Base-by-base conservation (phyloP, 768 basidiomycete genomes). In the Pleurotus salmoneostramineus region DNA sequence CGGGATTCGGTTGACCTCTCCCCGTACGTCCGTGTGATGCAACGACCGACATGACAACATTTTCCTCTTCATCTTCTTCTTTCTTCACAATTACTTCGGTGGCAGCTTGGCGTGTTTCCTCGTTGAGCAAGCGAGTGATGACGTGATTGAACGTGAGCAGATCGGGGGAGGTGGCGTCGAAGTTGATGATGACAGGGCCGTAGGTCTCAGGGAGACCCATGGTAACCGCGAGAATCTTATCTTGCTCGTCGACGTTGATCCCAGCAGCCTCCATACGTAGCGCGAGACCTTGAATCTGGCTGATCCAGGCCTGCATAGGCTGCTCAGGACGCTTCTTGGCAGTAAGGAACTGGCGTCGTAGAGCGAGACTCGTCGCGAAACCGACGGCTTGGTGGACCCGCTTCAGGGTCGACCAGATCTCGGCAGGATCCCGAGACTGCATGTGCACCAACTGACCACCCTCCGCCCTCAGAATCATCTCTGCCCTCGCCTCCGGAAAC, bases 51-150 rank as follows among this genome's bases (percentile, higher is more conserved):
- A 50, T n/a, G n/a, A n/a, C n/a, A n/a, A n/a, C n/a, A n/a, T n/a
- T 11, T 8, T 17, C 49, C 12, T 27, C 27, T 31, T 50, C 31
- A 5, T 6, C 2, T 50, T 27, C 27, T 35, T 51, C 50, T 35
- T 51, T 35, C 34, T 51, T 51, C 33, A 51, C 50, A 5, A 14
- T 14, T 8, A 44, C n/a, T 40, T 11, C 36, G 36, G 57, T 35
- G 27, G 7, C 33, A 27, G 35, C 60, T 21, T 64, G 65, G 36
- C 60, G 65, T 6, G 56, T 60, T 57, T 74, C 69, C 45, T 73
- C 67, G 47, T 74, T 72, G n/a, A 74, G 58, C 6, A 74, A 50
- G 7, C 66, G 63, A 4, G 62, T 51, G 21, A 72, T 62, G 46
- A 72, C 68, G 48, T 63, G 50, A 1, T 70, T 56, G 43, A 73